phyloP scores from a whole-genome alignment of 148 eudicot genomes.

The Arctostaphylos glauca region DNA sequence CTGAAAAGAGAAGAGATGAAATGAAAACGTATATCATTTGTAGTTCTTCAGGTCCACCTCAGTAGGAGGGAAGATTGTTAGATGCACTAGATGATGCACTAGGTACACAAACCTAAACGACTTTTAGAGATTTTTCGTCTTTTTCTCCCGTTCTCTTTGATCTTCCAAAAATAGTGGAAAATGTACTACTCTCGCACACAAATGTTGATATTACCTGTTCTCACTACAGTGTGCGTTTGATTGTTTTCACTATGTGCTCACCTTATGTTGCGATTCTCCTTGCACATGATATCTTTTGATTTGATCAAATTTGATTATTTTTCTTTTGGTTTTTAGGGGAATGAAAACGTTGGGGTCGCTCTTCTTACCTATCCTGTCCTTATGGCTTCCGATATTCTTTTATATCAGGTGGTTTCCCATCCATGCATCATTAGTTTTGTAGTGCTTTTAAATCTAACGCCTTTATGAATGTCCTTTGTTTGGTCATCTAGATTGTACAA shows the following conservation, averaged over 20 bases:
- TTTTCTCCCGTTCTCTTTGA: not conserved
- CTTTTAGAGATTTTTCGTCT: not conserved
- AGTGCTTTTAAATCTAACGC: not conserved
- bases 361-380: constrained; percentile 94
- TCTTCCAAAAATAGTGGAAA: not conserved
- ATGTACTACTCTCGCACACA: not conserved
- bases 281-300: not conserved
- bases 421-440: constrained; percentile 8
- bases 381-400: constrained; percentile 97
- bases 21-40: not conserved
- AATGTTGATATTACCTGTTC: not conserved
- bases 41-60: not conserved
- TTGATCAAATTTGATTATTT: not conserved
- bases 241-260: not conserved
- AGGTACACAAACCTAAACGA: not conserved
- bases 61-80: not conserved
- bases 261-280: not conserved
- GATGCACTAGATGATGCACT: not conserved
- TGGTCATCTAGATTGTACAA: not conserved
- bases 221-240: not conserved
- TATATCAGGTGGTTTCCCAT: constrained; percentile 72
- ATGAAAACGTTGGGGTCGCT: constrained; percentile 91
- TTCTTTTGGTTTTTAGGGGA: constrained; percentile 56
- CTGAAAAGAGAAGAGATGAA: not conserved
- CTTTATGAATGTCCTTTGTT: not conserved